A percentile compares a stretch with the other conserved stretches of the same genome.
phyloP scores from a whole-genome alignment of 495 filamentous ascomycete genomes.

The Lepidopterella palustris region DNA sequence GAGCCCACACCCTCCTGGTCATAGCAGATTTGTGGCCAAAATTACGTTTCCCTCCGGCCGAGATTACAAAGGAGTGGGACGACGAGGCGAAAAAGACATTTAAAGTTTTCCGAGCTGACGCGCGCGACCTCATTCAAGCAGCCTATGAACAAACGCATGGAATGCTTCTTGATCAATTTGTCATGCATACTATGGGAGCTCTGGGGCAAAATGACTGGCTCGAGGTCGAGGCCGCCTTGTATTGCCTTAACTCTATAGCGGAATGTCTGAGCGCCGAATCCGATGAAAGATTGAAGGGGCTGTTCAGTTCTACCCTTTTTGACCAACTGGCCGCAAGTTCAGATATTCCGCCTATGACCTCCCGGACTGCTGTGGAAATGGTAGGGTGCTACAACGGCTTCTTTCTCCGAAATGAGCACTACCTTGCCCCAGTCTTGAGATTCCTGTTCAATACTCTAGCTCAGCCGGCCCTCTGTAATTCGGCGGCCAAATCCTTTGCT shows the following conservation, averaged over 20 bases:
- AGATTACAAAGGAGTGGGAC: constrained; percentile 49
- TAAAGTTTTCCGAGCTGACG: constrained; percentile 70
- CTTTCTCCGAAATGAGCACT: constrained; percentile 65
- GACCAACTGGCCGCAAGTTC: constrained; percentile 47
- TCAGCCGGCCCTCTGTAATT: constrained; percentile 55
- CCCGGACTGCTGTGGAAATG: constrained; percentile 68
- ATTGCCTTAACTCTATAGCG: constrained; percentile 68
- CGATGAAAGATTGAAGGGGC: constrained; percentile 58
- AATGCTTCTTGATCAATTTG: constrained; percentile 62
- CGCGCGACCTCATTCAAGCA: constrained; percentile 70
- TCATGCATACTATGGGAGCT: constrained; percentile 54
- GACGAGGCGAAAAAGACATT: constrained; percentile 66
- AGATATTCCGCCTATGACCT: constrained; percentile 50
- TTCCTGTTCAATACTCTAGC: constrained; percentile 74
- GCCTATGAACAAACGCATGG: constrained; percentile 66
- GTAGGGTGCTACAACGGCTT: constrained; percentile 75
- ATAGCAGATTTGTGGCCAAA: constrained; percentile 57
- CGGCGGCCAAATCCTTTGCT: constrained; percentile 74
- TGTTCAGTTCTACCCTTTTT: constrained; percentile 65
- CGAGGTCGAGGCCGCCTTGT: constrained; percentile 72
- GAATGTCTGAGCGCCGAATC: constrained; percentile 46
- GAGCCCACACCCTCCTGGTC: constrained; percentile 45
- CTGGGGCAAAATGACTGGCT: constrained; percentile 59
- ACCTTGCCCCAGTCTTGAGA: constrained; percentile 68
- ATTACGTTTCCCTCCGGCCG: constrained; percentile 39